Evolutionary conservation across 768 basidiomycete species (phyloP), one percentile per base, ranked within the genome.

Genomic region (Termitomyces sp.): DNA sequence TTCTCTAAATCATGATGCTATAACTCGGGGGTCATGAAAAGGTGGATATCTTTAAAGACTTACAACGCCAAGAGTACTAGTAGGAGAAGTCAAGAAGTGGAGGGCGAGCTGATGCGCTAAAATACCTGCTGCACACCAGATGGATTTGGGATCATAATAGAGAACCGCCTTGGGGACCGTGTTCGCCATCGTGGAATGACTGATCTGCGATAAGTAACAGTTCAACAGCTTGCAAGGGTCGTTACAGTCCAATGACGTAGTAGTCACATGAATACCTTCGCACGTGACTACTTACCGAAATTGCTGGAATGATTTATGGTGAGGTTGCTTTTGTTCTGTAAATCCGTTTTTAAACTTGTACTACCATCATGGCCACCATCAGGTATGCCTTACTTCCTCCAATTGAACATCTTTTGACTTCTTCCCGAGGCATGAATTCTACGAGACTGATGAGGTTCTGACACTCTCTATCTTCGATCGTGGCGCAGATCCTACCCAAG

Each of bases 381-480:
- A 64, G 63, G 63, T 61, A 54, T 30, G 9, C 34, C 6, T 13
- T 12, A 34, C 12, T 22, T 30, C 30, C 24, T 27, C 31, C 11
- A 6, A 6, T 12, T 33, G 9, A 33, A 27, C 20, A 57, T 6
- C n/a, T 4, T 13, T 34, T 39, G 31, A 60, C 27, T 4, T 34
- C n/a, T 7, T 31, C 48, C 34, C 41, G 11, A 92, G 91, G 71
- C 86, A 93, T 75, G 91, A 92, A 70, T 94, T 89, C 71, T 94
- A 93, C 72, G 92, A 94, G 73, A 89, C 86, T 13, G 91, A 93
- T 64, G 89, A 93, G 60, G 78, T 68, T 61, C 69, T 93, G 57
- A 88, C 77, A 20, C 69, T 94, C 66, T 87, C 89, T 57, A 77
- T 94, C 67, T 93, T 93, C 67, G 87, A 94, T 73, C 83, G 84